Conservation (phyloP, 1,139 yeast genomes). For the Kurtzmaniella quercitrusa region DNA sequence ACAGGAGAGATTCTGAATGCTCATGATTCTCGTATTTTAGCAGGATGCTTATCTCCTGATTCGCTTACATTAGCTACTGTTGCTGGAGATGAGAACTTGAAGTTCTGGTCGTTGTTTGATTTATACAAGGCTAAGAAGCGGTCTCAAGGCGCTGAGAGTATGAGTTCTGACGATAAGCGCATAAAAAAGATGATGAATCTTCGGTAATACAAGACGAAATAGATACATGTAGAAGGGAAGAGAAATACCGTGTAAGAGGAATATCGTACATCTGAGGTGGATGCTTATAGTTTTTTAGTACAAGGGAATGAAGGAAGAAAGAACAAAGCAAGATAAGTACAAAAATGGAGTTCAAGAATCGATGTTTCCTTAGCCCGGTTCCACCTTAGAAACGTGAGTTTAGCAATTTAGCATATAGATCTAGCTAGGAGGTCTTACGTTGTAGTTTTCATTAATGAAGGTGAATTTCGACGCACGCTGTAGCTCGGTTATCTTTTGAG, state of each 20-base stretch:
- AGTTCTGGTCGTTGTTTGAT: conserved; percentile 92
- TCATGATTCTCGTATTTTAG: conserved; percentile 85
- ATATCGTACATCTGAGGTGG: no score
- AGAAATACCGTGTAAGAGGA: neutral
- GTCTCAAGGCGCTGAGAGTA: conserved; percentile 14
- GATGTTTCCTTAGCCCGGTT: no score
- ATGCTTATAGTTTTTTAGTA: no score
- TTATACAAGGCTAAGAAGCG: conserved; percentile 31
- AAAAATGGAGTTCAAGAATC: no score
- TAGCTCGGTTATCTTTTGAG: no score
- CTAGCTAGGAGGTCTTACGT: no score
- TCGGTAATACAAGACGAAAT: conserved; percentile 10
- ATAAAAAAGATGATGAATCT: conserved; percentile 26
- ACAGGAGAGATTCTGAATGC: conserved; percentile 86
- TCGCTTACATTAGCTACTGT: conserved; percentile 87
- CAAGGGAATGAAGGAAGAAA: no score
- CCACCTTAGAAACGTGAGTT: no score
- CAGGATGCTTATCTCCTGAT: conserved; percentile 86
- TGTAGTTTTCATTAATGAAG: no score
- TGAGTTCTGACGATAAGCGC: conserved; percentile 16
- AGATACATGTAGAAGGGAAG: neutral
- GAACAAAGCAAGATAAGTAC: no score
- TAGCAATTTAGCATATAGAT: no score
- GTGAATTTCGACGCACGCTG: no score
- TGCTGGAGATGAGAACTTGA: conserved; percentile 94